A percentile compares a stretch with the other conserved stretches of the same genome.
Conservation (phyloP, 2,329 filamentous ascomycete genomes). For the Stagonosporopsis tanaceti region DNA sequence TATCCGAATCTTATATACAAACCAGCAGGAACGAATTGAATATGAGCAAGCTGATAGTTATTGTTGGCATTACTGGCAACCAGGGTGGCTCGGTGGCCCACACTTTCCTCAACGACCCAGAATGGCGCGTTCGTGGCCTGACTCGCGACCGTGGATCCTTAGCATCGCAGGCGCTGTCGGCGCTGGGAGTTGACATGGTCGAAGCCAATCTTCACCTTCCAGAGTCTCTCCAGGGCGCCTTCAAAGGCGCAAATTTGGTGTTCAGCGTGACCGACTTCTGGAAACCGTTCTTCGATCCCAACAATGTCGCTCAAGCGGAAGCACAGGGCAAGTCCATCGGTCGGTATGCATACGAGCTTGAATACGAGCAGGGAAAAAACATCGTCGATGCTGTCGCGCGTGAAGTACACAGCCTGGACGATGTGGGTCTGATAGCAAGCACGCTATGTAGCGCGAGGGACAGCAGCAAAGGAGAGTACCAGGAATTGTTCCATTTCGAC, state of each 20-base stretch:
- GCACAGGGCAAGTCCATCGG: constrained; percentile 28
- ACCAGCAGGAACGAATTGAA: not conserved
- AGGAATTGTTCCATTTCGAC: constrained; percentile 40
- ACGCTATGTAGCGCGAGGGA: constrained; percentile 34
- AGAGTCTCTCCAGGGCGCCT: constrained; percentile 44
- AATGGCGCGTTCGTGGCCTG: constrained; percentile 61
- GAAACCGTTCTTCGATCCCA: constrained; percentile 27
- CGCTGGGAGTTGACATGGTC: constrained; percentile 50
- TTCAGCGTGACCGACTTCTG: constrained; percentile 51
- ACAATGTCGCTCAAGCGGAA: constrained; percentile 25
- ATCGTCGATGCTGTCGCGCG: constrained; percentile 37
- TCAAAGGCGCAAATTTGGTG: constrained; percentile 50
- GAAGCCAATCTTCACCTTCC: constrained; percentile 45
- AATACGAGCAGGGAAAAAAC: constrained; percentile 40
- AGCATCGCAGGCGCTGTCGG: constrained; percentile 31
- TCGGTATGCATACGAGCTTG: constrained; percentile 33
- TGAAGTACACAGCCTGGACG: constrained; percentile 27
- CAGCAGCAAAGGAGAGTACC: constrained; percentile 33
- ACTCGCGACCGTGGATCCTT: constrained; percentile 46
- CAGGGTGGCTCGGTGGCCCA: constrained; percentile 35
- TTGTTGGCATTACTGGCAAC: constrained; percentile 40
- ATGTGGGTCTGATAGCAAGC: constrained; percentile 31
- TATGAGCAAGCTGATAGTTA: constrained; percentile 38
- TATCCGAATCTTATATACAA: not conserved
- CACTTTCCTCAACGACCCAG: constrained; percentile 52